Evolutionary conservation across 2,329 filamentous ascomycete species (phyloP).

Genomic region (Talaromyces sp.): DNA sequence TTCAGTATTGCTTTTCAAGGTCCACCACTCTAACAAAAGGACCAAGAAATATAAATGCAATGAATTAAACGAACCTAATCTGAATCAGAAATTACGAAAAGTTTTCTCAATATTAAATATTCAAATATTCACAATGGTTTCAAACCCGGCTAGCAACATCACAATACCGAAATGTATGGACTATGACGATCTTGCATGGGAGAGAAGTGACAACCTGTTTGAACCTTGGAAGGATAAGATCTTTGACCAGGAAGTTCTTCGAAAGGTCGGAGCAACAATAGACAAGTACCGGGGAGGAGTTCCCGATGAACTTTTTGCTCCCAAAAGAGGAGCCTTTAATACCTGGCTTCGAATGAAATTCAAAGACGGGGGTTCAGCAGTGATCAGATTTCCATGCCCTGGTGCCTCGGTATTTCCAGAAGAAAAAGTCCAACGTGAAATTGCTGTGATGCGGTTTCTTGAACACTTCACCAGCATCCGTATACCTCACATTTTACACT

Average conservation of each 20-base stretch:
- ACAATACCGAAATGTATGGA: constrained; percentile 13
- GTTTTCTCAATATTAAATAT: too few relatives aligned
- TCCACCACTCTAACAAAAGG: too few relatives aligned
- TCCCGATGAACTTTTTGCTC: constrained; percentile 15
- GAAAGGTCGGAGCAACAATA: constrained; percentile 16
- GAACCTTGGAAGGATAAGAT: constrained; percentile 19
- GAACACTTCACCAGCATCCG: constrained; percentile 19
- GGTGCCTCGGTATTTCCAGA: constrained; percentile 21
- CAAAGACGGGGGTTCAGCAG: constrained; percentile 17
- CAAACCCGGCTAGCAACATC: too few relatives aligned
- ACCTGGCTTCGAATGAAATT: constrained; percentile 25
- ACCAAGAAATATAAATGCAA: too few relatives aligned
- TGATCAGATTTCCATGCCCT: constrained; percentile 24
- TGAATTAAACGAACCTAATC: too few relatives aligned
- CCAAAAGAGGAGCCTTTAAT: constrained; percentile 26
- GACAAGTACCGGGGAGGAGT: constrained; percentile 15
- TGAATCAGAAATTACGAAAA: too few relatives aligned
- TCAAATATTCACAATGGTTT: too few relatives aligned
- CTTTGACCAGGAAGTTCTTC: constrained; percentile 18
- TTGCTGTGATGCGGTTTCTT: constrained; percentile 22
- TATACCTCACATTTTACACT: constrained; percentile 6
- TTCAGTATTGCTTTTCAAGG: too few relatives aligned
- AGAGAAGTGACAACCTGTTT: constrained; percentile 18
- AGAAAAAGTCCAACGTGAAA: constrained; percentile 25
- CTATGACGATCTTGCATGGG: constrained; percentile 19